phyloP scores from a whole-genome alignment of 208 protist species.

The Wallacemonas rigidus region DNA sequence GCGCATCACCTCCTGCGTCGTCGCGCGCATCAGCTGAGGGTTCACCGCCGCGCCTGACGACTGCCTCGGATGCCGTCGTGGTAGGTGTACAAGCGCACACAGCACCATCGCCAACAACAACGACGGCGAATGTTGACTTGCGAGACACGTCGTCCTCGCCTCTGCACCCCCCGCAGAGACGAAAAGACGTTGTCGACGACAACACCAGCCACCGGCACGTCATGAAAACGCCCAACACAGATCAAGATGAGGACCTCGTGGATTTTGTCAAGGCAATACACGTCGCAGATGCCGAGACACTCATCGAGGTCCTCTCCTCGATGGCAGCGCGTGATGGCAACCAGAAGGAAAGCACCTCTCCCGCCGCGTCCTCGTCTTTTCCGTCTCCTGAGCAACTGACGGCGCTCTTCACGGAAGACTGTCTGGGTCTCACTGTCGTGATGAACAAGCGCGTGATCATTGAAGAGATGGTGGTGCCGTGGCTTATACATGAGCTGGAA shows the following conservation, averaged over 20 bases:
- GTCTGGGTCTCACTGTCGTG: conserved; percentile 58
- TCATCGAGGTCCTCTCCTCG: conserved; percentile 31
- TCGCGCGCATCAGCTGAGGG: neutral
- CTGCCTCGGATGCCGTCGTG: neutral
- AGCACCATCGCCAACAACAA: neutral
- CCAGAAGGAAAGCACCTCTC: neutral
- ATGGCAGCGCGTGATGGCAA: conserved; percentile 20
- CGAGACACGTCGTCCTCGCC: too few species aligned
- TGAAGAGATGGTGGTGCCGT: conserved; percentile 46
- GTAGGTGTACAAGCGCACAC: neutral
- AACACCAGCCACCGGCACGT: neutral
- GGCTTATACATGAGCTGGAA: conserved; percentile 30
- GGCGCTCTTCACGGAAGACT: conserved; percentile 34
- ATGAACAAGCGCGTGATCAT: conserved; percentile 45
- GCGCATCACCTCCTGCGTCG: too few species aligned
- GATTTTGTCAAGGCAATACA: conserved; percentile 18
- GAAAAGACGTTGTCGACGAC: too few species aligned
- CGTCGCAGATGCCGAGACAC: conserved; percentile 11
- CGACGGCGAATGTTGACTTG: neutral
- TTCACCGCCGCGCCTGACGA: neutral
- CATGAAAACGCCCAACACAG: neutral
- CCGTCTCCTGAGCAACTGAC: neutral
- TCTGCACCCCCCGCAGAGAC: too few species aligned
- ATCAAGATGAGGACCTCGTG: neutral
- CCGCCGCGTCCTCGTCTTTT: too few species aligned